Base-by-base conservation (phyloP, 2,329 filamentous ascomycete genomes). In the Bipolaris cookei region DNA sequence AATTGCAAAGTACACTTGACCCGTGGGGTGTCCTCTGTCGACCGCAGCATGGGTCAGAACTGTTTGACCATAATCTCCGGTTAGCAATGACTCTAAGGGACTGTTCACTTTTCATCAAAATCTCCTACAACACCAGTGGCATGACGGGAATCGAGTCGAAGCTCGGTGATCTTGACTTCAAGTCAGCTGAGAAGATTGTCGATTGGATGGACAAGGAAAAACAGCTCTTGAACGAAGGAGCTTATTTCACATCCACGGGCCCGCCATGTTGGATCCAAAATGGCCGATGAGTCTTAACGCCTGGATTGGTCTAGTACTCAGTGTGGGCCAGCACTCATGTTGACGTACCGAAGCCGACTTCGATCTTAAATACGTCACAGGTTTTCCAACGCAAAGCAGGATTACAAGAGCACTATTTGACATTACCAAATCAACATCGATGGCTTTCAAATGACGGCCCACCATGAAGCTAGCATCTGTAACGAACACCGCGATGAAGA, bases 61-160 rank as follows among this genome's bases (percentile, higher is more conserved):
- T 58, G 4, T 59, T 65, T 39, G 54, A 65, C 35, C 42, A 59
- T 47, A 62, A 69, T 28, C 55, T 72, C 34, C 73, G 59, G 47
- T 58, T 71, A 14, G 80, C 80, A 8, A 82, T 82, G 80, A 82
- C 80, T 1, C 61, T 82, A 11, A 69, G 80, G 32, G 80, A 82
- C 54, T 82, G 79, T 57, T 79, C 80, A 3, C 62, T 82, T 5
- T 81, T 80, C 58, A 63, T 82, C 30, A 65, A 67, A 13, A 64
- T 74, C 8, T 54, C 60, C 0, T 69, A 64, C 30, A 35, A 52
- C 1, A 13, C 51, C 3, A 28, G 47, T 3, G 41, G 46, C 13
- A 46, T 58, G 1, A 50, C 48, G 6, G 47, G 34, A 8, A 70
- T 81, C 13, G 78, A 79, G 34, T 77, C 76, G 8, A 74, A 78